Conservation (phyloP, 371 early-diverging fungal genomes). For the Mucor indicus region DNA sequence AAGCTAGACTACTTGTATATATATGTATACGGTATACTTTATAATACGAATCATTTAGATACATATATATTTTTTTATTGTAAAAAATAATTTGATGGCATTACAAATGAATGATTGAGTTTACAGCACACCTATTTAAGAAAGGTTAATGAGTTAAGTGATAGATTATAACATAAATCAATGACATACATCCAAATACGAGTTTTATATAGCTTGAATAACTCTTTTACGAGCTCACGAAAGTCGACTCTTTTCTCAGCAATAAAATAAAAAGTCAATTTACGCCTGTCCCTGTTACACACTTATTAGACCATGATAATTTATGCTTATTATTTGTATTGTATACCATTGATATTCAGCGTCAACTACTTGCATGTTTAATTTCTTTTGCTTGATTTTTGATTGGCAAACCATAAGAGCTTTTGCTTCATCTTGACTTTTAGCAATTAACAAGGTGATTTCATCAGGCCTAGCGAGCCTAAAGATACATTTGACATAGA, state of each 20-base stretch:
- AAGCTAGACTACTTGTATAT: too few relatives aligned
- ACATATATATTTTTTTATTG: too few relatives aligned
- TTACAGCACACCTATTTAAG: too few relatives aligned
- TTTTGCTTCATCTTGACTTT: conserved; percentile 88
- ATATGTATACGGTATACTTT: too few relatives aligned
- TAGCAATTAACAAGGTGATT: conserved; percentile 72
- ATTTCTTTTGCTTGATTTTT: conserved; percentile 84
- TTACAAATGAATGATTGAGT: too few relatives aligned
- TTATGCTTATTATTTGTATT: neutral
- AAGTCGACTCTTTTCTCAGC: conserved; percentile 98
- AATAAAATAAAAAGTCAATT: conserved; percentile 93
- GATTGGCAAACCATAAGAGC: conserved; percentile 87
- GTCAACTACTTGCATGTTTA: conserved; percentile 95
- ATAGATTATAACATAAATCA: too few relatives aligned
- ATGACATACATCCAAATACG: conserved; percentile 99
- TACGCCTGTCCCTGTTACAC: conserved; percentile 81
- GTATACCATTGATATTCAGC: conserved; percentile 95
- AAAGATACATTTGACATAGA: conserved; percentile 64
- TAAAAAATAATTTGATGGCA: too few relatives aligned
- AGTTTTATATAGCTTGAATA: conserved; percentile 98
- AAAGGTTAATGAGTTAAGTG: too few relatives aligned
- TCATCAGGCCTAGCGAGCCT: conserved; percentile 79
- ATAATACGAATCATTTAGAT: too few relatives aligned
- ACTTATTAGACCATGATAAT: neutral
- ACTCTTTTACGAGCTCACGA: conserved; percentile 95